Base-by-base conservation (phyloP, 2,329 filamentous ascomycete species). In the Cladophialophora carrionii region DNA sequence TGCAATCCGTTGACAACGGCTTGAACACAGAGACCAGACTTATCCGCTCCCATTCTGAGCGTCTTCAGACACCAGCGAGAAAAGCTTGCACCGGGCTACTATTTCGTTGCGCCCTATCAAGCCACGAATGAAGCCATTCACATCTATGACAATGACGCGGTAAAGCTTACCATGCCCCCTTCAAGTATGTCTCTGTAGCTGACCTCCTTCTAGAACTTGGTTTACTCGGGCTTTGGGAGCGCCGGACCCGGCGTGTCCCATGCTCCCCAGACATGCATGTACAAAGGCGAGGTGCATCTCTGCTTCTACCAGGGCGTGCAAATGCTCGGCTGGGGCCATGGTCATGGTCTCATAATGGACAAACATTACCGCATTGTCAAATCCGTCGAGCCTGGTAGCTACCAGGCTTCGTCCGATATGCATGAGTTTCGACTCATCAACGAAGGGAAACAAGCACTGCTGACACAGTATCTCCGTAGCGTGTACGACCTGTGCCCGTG, bases 261-360 rank as follows among this genome's bases (percentile, higher is more conserved):
- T 70, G 78, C 78, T 61, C 78, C 81, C 62, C 79, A 81, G 65
- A 79, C 81, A 34, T 84, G 82, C 72, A 70, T 76, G 51, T 84
- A 82, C 74, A 76, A 80, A 29, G 81, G 79, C 14, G 74, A 74
- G 62, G 76, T 80, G 54, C 82, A 84, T 68, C 70, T 84, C n/a
- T 84, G 81, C 71, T 83, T 81, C 73, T 84, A 82, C 72, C 79
- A 83, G 64, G 82, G 82, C 37, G 76, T 79, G 61, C 81, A 84
- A 66, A 80, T 82, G 65, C 79, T 81, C 60, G 81, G 82, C 31
- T 84, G 83, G 64, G 82, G 80, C 31, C 76, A 80, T 49, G 82
- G 82, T 5, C 81, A 83, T 75, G 82, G 81, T 48, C 75, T 83
- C 24, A 84, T 84, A 63, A 79, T 84, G 80, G 79, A 84, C 69